A percentile compares a stretch with the other conserved stretches of the same genome.
Conservation (phyloP, 1,284 basidiomycete genomes). For the Abortiporus biennis region DNA sequence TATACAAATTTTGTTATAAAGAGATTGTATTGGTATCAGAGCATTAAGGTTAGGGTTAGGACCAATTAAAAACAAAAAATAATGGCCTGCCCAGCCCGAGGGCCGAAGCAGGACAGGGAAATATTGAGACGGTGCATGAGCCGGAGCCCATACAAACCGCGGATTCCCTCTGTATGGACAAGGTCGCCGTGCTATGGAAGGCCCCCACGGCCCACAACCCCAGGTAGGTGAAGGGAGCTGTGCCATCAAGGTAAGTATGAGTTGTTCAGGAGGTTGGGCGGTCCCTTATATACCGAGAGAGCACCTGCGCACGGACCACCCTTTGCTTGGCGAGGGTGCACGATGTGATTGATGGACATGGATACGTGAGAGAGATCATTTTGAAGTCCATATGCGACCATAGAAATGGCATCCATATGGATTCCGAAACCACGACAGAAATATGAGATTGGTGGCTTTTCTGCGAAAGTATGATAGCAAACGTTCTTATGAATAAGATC, state of each 20-base stretch:
- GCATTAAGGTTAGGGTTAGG: constrained; percentile 30
- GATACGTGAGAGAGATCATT: no score
- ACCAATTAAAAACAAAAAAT: constrained; percentile 18
- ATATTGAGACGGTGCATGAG: constrained; percentile 67
- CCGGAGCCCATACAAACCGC: constrained; percentile 61
- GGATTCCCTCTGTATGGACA: constrained; percentile 43
- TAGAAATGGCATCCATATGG: no score
- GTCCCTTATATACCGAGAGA: constrained; percentile 16
- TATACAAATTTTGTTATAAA: no score
- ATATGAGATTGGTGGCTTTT: no score
- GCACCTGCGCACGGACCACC: constrained; percentile 24
- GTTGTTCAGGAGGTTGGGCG: constrained; percentile 11
- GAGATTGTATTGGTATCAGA: no score
- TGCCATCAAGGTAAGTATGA: constrained; percentile 37
- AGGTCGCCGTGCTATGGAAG: constrained; percentile 68
- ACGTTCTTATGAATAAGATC: no score
- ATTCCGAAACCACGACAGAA: no score
- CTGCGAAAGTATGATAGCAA: no score
- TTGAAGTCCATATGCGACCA: no score
- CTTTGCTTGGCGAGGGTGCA: no score
- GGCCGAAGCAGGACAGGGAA: constrained; percentile 59
- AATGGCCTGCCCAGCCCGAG: constrained; percentile 30
- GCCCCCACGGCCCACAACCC: constrained; percentile 37
- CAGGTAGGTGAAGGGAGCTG: constrained; percentile 31
- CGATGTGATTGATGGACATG: no score